These are phyloP conservation scores for Candida bentonensis DNA, from an alignment of 805 yeast genomes.

Conservation along the genomic window DNA sequence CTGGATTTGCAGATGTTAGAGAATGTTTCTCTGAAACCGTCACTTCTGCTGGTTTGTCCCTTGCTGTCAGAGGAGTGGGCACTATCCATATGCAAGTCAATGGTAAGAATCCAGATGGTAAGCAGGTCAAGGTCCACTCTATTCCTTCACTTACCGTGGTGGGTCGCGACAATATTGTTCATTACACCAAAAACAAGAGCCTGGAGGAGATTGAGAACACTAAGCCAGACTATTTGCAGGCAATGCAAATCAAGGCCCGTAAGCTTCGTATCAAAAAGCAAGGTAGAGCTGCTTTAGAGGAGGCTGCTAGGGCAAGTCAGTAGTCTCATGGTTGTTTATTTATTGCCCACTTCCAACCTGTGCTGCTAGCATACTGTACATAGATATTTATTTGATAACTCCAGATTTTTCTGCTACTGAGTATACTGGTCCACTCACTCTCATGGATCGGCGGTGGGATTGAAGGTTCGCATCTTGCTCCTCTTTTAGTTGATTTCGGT, in stretches of 20 bases:
- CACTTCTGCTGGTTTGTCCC: not conserved
- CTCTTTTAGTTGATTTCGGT: too few species aligned
- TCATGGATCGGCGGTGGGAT: too few species aligned
- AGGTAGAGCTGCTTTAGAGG: not conserved
- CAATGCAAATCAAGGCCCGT: not conserved
- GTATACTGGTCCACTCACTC: too few species aligned
- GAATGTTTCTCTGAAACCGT: not conserved
- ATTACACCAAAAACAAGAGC: not conserved
- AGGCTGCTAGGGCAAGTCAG: not conserved
- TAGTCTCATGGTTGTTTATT: not conserved
- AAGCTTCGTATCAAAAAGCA: not conserved
- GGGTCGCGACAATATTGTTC: not conserved
- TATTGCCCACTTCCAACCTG: too few species aligned
- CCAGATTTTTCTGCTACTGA: too few species aligned
- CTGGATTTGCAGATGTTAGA: not conserved
- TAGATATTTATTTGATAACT: too few species aligned
- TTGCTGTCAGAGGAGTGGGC: not conserved
- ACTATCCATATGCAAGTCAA: not conserved
- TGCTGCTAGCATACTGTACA: too few species aligned
- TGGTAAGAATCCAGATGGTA: not conserved
- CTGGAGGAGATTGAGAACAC: not conserved
- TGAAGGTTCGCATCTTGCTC: too few species aligned
- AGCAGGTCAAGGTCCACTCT: not conserved
- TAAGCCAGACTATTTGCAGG: not conserved
- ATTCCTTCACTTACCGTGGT: not conserved